Evolutionary conservation across 768 basidiomycete species (phyloP).

Genomic region (Trametes sanguinea): DNA sequence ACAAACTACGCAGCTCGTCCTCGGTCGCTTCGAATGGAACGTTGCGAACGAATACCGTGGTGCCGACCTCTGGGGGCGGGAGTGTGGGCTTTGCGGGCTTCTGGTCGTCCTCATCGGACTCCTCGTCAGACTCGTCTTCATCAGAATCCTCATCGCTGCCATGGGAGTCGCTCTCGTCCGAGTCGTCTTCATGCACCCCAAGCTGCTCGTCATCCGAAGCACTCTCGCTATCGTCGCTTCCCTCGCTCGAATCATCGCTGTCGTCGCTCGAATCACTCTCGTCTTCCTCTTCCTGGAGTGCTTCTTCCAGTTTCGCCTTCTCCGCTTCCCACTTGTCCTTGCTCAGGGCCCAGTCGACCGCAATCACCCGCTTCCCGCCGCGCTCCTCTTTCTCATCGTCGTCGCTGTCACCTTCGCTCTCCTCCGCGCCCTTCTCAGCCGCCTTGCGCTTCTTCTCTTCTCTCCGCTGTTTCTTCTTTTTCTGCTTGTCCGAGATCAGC

Average conservation of each 20-base stretch:
- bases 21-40: conserved; percentile 91
- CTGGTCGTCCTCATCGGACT: conserved; percentile 36
- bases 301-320: conserved; percentile 50
- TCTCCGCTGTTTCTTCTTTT: conserved; percentile 61
- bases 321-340: conserved; percentile 91
- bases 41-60: conserved; percentile 93
- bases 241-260: conserved; percentile 28
- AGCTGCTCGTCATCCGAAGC: conserved; percentile 39
- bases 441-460: conserved; percentile 49
- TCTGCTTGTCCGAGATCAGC: conserved; percentile 63
- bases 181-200: conserved; percentile 23
- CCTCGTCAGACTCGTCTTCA: conserved; percentile 31
- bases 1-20: conserved; percentile 87
- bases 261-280: conserved; percentile 38
- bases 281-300: conserved; percentile 34
- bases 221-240: conserved; percentile 32
- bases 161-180: conserved; percentile 16
- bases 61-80: conserved; percentile 84
- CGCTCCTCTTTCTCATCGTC: conserved; percentile 40
- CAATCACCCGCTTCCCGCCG: conserved; percentile 60
- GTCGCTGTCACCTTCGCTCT: conserved; percentile 35
- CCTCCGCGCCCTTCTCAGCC: conserved; percentile 25
- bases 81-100: conserved; percentile 63
- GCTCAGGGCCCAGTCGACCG: conserved; percentile 96
- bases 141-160: conserved; percentile 42